These are phyloP conservation scores for Tanacetum coccineum DNA, from an alignment of 129 eudicot genomes.

Conservation along the genomic window DNA sequence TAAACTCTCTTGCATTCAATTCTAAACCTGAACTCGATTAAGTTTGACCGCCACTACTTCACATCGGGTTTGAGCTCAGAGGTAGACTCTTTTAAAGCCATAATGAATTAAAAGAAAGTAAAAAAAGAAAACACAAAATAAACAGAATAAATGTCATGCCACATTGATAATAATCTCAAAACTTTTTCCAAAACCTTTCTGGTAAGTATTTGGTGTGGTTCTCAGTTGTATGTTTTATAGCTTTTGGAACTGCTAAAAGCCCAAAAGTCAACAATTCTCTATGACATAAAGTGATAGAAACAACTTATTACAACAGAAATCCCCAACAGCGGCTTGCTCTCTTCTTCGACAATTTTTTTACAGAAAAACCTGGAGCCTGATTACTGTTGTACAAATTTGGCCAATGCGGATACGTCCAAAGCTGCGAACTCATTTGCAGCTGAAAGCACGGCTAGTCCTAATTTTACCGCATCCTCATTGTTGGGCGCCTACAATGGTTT, in stretches of 20 bases:
- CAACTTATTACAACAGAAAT: constrained; percentile 26
- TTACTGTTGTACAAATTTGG: constrained; percentile 52
- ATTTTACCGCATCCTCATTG: constrained; percentile 73
- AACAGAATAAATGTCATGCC: no score
- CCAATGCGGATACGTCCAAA: constrained; percentile 65
- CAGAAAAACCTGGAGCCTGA: background rate
- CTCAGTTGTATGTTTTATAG: background rate
- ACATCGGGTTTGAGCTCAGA: background rate
- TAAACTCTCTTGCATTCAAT: no score
- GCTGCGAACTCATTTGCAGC: constrained; percentile 76
- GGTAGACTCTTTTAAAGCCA: background rate
- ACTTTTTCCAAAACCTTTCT: background rate
- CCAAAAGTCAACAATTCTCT: constrained; percentile 7
- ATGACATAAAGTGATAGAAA: background rate
- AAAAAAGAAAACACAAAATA: background rate
- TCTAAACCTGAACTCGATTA: background rate
- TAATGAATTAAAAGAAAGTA: constrained; percentile 2
- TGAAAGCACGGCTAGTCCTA: constrained; percentile 62
- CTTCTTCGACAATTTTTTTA: background rate
- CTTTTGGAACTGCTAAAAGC: background rate
- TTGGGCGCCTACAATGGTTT: constrained; percentile 94
- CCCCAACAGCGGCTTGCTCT: background rate
- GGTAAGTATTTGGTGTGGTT: background rate
- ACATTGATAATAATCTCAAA: constrained; percentile 18
- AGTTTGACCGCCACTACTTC: background rate